Conservation (phyloP, 768 basidiomycete species). For the Rubroboletus satanas region DNA sequence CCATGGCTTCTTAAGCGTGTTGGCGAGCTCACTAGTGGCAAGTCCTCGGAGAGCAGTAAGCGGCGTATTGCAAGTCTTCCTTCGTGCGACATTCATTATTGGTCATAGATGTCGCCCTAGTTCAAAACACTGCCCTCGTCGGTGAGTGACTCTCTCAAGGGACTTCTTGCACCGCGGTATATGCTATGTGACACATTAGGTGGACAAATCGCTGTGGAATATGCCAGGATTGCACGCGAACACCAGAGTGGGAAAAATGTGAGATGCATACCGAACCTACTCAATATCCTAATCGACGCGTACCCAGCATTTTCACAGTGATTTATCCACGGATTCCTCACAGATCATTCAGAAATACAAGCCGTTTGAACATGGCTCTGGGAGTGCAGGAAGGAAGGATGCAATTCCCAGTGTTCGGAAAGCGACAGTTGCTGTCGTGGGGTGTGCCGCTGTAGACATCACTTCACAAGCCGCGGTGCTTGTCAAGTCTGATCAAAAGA, state of each 20-base stretch:
- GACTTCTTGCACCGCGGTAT: background rate
- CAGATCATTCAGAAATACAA: background rate
- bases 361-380: background rate
- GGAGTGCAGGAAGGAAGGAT: background rate
- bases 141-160: slow-evolving; percentile 44
- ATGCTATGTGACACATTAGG: slow-evolving; percentile 39
- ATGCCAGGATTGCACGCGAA: slow-evolving; percentile 48
- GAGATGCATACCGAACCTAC: background rate
- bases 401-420: slow-evolving; percentile 8
- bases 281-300: background rate
- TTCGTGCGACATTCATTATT: background rate
- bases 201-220: slow-evolving; percentile 74
- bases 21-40: slow-evolving; percentile 71
- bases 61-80: background rate
- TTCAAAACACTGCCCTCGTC: slow-evolving; percentile 83
- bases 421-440: slow-evolving; percentile 67
- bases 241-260: slow-evolving; percentile 17
- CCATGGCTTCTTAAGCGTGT: slow-evolving; percentile 91
- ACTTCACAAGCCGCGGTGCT: slow-evolving; percentile 50
- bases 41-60: slow-evolving; percentile 70
- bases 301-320: slow-evolving; percentile 13
- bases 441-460: slow-evolving; percentile 88
- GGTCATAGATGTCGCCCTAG: slow-evolving; percentile 72
- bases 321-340: background rate
- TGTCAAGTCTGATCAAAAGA: slow-evolving; percentile 42